These are phyloP conservation scores for Penicillium tannophilum DNA, from an alignment of 495 filamentous ascomycete species.

Conservation along the genomic window DNA sequence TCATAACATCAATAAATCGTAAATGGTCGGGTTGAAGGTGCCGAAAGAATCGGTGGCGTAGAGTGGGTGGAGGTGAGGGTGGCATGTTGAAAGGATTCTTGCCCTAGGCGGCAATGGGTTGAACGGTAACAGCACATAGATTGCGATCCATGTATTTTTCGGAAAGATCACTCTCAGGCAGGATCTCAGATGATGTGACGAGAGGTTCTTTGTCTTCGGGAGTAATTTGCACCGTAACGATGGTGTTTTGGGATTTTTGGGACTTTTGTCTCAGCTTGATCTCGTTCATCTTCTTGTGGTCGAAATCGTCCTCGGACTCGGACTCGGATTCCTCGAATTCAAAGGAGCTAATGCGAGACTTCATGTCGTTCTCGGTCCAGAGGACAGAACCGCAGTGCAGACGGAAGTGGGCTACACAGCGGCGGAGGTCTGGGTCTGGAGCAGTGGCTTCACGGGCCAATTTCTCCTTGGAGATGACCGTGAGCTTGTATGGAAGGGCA, in stretches of 20 bases:
- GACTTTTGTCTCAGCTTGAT: conserved; percentile 2
- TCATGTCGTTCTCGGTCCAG: conserved; percentile 47
- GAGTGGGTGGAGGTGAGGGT: neutral
- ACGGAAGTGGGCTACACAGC: conserved; percentile 46
- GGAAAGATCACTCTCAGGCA: neutral
- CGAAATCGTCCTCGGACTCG: conserved; percentile 26
- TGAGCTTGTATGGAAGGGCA: conserved; percentile 46
- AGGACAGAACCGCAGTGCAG: conserved; percentile 42
- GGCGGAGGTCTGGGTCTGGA: conserved; percentile 44
- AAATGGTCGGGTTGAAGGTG: neutral
- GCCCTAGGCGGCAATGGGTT: neutral
- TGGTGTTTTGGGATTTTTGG: neutral
- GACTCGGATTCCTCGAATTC: conserved; percentile 45
- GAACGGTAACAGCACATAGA: neutral
- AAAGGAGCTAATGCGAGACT: conserved; percentile 45
- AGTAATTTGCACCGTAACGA: conserved; percentile 15
- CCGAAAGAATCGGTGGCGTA: neutral
- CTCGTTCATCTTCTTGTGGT: conserved; percentile 1
- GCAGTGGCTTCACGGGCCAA: conserved; percentile 45
- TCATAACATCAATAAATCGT: neutral
- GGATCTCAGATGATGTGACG: conserved; percentile 5
- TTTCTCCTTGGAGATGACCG: conserved; percentile 45
- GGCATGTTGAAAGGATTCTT: neutral
- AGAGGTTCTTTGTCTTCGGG: conserved; percentile 10
- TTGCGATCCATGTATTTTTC: neutral